A percentile compares a stretch with the other conserved stretches of the same genome.
Evolutionary conservation across 2,329 filamentous ascomycete genomes (phyloP).

Genomic region (Aspergillus proliferans): DNA sequence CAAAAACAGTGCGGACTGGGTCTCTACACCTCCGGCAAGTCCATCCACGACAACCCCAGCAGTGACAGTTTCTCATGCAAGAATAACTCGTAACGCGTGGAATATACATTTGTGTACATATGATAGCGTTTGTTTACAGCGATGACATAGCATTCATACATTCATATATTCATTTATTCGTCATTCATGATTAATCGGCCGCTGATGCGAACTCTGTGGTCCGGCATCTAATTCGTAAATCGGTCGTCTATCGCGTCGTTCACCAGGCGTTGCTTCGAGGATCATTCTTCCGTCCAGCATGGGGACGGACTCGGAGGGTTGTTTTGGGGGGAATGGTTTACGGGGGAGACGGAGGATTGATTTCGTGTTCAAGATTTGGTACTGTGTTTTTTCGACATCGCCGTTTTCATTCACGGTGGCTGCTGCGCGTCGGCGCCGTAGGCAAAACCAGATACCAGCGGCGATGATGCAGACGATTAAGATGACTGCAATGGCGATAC

Average conservation of each 20-base stretch:
- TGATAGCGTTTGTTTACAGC: not conserved
- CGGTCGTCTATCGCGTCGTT: not conserved
- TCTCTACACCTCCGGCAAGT: constrained; percentile 10
- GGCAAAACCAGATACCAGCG: constrained; percentile 11
- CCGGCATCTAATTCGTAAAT: constrained; percentile 17
- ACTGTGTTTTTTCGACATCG: not conserved
- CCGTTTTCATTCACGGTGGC: not conserved
- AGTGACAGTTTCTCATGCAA: constrained; percentile 11
- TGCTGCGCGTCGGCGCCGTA: constrained; percentile 7
- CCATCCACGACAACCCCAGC: constrained; percentile 8
- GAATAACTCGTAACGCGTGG: constrained; percentile 6
- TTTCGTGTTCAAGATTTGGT: no score
- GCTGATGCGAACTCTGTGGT: constrained; percentile 12
- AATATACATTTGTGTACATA: not conserved
- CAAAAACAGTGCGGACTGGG: constrained; percentile 6
- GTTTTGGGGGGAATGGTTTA: constrained; percentile 9
- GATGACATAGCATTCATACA: not conserved
- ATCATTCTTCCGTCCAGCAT: constrained; percentile 19
- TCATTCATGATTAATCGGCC: constrained; percentile 11
- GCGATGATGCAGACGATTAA: constrained; percentile 24
- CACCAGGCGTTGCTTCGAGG: constrained; percentile 12
- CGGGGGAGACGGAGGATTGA: constrained; percentile 1
- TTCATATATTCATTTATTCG: not conserved
- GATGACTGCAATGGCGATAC: constrained; percentile 34
- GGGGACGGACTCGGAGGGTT: not conserved